A percentile compares a stretch with the other conserved stretches of the same genome.
Conservation (phyloP, 768 basidiomycete species). For the Boletus reticuloceps region DNA sequence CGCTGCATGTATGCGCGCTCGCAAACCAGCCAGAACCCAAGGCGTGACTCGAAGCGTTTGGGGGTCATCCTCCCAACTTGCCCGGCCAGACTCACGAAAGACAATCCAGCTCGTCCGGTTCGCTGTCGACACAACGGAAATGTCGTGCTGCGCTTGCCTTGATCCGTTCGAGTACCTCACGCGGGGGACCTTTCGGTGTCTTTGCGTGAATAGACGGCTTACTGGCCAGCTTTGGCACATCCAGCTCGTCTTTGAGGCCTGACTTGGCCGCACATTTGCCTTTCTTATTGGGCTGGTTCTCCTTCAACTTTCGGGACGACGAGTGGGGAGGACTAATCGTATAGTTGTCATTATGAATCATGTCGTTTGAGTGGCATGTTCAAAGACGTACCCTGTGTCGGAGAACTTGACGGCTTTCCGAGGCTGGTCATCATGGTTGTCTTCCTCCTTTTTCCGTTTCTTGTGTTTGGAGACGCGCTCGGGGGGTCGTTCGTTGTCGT, state of each 20-base stretch:
- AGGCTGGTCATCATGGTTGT: slow-evolving; percentile 21
- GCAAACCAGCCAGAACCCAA: neutral
- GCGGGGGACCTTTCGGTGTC: slow-evolving; percentile 36
- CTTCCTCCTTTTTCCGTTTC: slow-evolving; percentile 23
- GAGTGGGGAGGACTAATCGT: slow-evolving; percentile 5
- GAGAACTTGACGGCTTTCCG: slow-evolving; percentile 19
- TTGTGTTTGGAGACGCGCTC: slow-evolving; percentile 4
- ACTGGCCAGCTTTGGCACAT: neutral
- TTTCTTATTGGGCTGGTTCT: slow-evolving; percentile 23
- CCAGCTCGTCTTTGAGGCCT: neutral
- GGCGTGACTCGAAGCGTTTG: neutral
- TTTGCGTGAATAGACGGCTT: slow-evolving; percentile 10
- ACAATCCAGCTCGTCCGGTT: slow-evolving; percentile 48
- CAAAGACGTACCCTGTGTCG: slow-evolving; percentile 12
- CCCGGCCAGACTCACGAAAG: slow-evolving; percentile 32
- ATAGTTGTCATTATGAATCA: neutral
- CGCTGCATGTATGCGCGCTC: neutral
- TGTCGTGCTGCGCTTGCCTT: slow-evolving; percentile 28
- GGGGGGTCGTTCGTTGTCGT: neutral
- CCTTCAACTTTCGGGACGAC: slow-evolving; percentile 35
- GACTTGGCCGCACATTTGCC: neutral
- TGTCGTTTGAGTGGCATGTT: neutral
- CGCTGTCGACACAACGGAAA: slow-evolving; percentile 27
- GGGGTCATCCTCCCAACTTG: too few relatives aligned
- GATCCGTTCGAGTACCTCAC: slow-evolving; percentile 38